Evolutionary conservation across 1,284 basidiomycete species (phyloP).

Genomic region (Pyrrhoderma noxium): DNA sequence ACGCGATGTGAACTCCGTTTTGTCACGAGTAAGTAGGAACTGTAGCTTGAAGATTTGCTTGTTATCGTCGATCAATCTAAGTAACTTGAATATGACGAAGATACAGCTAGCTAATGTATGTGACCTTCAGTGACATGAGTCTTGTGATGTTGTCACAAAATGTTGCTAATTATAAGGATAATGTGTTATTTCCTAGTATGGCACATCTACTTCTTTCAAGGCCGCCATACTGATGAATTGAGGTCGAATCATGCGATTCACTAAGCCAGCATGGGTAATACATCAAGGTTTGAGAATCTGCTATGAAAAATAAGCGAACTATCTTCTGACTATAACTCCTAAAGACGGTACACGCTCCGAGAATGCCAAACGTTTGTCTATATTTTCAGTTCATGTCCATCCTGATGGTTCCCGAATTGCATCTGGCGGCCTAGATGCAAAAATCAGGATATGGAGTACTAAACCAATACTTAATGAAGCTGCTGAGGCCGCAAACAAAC

Average conservation of each 20-base stretch:
- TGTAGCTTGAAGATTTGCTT: too few species aligned
- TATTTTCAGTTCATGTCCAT: constrained; percentile 91
- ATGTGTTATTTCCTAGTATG: too few species aligned
- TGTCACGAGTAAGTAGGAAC: too few species aligned
- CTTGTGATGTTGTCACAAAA: too few species aligned
- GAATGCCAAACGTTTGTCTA: constrained; percentile 68
- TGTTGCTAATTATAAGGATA: too few species aligned
- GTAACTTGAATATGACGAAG: too few species aligned
- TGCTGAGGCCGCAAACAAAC: constrained; percentile 66
- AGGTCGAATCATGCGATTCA: constrained; percentile 49
- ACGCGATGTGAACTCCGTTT: too few species aligned
- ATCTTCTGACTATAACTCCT: neutral
- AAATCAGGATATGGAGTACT: constrained; percentile 97
- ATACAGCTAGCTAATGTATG: too few species aligned
- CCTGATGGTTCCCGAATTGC: constrained; percentile 95
- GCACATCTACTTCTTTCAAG: too few species aligned
- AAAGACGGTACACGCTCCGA: constrained; percentile 21
- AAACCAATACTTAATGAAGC: constrained; percentile 78
- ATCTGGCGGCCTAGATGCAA: constrained; percentile 91
- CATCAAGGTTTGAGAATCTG: constrained; percentile 44
- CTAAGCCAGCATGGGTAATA: constrained; percentile 70
- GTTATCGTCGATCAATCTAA: too few species aligned
- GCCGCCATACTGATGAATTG: too few species aligned
- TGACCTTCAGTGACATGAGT: too few species aligned
- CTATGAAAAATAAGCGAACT: constrained; percentile 17